Percentiles rank a stretch among this genome's conserved stretches.
phyloP scores from a whole-genome alignment of 2,329 filamentous ascomycete genomes.

The Nannizzia gypsea region DNA sequence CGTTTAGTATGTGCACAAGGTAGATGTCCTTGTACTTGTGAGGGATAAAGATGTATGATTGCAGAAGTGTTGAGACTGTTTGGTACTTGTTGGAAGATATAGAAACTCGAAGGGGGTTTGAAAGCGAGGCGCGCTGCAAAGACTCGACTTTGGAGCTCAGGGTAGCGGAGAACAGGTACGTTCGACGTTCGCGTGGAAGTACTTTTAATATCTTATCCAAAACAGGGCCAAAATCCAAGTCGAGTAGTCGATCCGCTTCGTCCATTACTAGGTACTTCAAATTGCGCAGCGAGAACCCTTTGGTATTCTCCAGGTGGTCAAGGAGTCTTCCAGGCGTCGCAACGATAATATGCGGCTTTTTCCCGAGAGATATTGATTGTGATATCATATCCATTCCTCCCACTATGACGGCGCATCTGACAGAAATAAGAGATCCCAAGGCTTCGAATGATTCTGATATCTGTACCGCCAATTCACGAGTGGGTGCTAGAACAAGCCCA shows the following conservation, averaged over 20 bases:
- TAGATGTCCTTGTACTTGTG: slow-evolving; percentile 82
- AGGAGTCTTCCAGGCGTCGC: slow-evolving; percentile 81
- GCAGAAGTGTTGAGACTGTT: slow-evolving; percentile 77
- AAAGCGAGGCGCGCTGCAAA: slow-evolving; percentile 76
- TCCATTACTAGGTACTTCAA: slow-evolving; percentile 90
- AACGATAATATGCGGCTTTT: slow-evolving; percentile 88
- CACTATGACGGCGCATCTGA: slow-evolving; percentile 74
- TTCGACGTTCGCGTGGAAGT: slow-evolving; percentile 62
- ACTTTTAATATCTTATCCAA: slow-evolving; percentile 90
- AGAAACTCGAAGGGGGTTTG: slow-evolving; percentile 70
- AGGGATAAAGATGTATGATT: slow-evolving; percentile 77
- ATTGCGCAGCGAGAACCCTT: slow-evolving; percentile 73
- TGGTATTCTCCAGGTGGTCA: slow-evolving; percentile 92
- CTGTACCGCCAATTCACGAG: slow-evolving; percentile 83
- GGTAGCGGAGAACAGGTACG: slow-evolving; percentile 87
- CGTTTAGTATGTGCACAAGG: slow-evolving; percentile 73
- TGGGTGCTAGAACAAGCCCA: slow-evolving; percentile 82
- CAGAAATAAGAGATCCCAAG: slow-evolving; percentile 74
- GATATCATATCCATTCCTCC: slow-evolving; percentile 94
- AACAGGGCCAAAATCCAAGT: slow-evolving; percentile 86
- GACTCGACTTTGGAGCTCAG: slow-evolving; percentile 90
- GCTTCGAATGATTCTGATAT: slow-evolving; percentile 82
- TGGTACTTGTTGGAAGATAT: slow-evolving; percentile 77
- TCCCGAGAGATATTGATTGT: slow-evolving; percentile 82
- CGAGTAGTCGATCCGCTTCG: slow-evolving; percentile 81